Evolutionary conservation across 345 rosid genomes (phyloP).

Genomic region (thale cress (Arabidopsis thaliana)): TAIR10.1 NC_003071.7:10220001-10220500

Average conservation of each 20-base stretch:
- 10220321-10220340: slow-evolving; percentile 62
- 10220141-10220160: too few relatives aligned
- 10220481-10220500: not conserved
- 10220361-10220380: slow-evolving; percentile 43
- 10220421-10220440: slow-evolving; percentile 18
- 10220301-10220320: slow-evolving; percentile 35
- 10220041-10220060: not conserved
- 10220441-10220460: not conserved
- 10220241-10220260: not conserved
- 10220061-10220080: not conserved
- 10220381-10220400: slow-evolving; percentile 65
- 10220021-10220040: not conserved
- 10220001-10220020: not conserved
- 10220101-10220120: not conserved
- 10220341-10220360: slow-evolving; percentile 53
- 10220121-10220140: too few relatives aligned
- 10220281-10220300: not conserved
- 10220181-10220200: not conserved
- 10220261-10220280: not conserved
- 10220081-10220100: not conserved
- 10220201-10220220: slow-evolving; percentile 9
- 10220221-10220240: not conserved
- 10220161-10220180: too few relatives aligned
- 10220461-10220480: not conserved
- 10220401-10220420: slow-evolving; percentile 28